phyloP scores from a whole-genome alignment of 2,329 filamentous ascomycete genomes.

The Gaeumannomyces tritici region DNA sequence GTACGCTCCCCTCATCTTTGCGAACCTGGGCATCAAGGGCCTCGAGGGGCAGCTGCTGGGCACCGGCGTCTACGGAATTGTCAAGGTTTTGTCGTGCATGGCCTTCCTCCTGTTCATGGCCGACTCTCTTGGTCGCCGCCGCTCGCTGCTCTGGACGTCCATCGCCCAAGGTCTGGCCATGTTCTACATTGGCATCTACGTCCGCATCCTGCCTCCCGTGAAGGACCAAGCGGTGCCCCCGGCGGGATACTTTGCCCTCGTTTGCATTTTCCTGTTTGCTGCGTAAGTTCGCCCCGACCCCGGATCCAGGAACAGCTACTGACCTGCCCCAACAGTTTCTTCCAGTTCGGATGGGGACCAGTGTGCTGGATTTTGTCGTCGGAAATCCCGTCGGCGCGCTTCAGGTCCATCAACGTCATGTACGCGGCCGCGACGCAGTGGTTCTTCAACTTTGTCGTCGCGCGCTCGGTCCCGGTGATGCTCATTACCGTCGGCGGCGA shows the following conservation, averaged over 20 bases:
- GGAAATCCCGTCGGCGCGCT: conserved; percentile 55
- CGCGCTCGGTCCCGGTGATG: conserved; percentile 54
- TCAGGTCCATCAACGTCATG: conserved; percentile 54
- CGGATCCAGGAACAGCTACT: neutral
- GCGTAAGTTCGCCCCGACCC: conserved; percentile 3
- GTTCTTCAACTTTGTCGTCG: conserved; percentile 62
- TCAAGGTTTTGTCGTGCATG: conserved; percentile 49
- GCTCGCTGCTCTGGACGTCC: conserved; percentile 49
- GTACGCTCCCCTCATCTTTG: conserved; percentile 55
- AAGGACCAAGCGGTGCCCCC: conserved; percentile 23
- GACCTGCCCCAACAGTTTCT: conserved; percentile 16
- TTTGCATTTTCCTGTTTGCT: conserved; percentile 57
- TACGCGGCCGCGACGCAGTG: conserved; percentile 58
- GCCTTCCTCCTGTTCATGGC: conserved; percentile 50
- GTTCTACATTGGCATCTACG: conserved; percentile 59
- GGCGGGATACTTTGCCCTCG: conserved; percentile 54
- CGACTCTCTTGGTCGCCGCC: conserved; percentile 49
- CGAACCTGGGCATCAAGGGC: conserved; percentile 48
- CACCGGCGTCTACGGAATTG: conserved; percentile 40
- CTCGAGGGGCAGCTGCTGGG: conserved; percentile 49
- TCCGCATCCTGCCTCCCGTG: conserved; percentile 45
- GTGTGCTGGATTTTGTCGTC: conserved; percentile 46
- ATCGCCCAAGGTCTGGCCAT: conserved; percentile 51
- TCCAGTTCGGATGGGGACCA: conserved; percentile 55
- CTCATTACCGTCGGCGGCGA: conserved; percentile 19